phyloP scores from a whole-genome alignment of 768 basidiomycete genomes.

The Lentinus brumalis region DNA sequence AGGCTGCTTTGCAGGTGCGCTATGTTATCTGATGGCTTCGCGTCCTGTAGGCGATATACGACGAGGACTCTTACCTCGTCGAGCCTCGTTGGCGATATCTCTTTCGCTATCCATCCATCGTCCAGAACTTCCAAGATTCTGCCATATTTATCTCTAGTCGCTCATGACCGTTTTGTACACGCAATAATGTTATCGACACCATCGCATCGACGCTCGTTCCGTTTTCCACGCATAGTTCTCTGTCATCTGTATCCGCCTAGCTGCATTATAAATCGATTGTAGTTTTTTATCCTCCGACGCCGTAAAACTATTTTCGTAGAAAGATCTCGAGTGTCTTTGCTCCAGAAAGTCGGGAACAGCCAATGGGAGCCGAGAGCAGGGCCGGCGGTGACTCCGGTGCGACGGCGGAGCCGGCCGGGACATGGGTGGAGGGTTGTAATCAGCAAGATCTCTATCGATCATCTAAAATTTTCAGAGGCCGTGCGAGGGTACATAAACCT shows the following conservation, averaged over 20 bases:
- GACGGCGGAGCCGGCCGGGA: slow-evolving; percentile 25
- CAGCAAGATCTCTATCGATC: slow-evolving; percentile 31
- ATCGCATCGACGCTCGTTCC: slow-evolving; percentile 14
- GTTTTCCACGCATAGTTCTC: slow-evolving; percentile 3
- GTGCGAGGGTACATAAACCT: slow-evolving; percentile 35
- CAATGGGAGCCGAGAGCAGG: not conserved
- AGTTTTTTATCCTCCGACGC: slow-evolving; percentile 1
- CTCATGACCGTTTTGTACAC: slow-evolving; percentile 18
- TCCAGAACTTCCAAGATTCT: slow-evolving; percentile 9
- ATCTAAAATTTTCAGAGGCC: slow-evolving; percentile 32
- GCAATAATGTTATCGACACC: slow-evolving; percentile 18
- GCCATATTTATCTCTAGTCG: slow-evolving; percentile 18
- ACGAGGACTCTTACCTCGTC: slow-evolving; percentile 14
- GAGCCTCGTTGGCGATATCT: slow-evolving; percentile 20
- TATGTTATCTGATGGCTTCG: slow-evolving; percentile 29
- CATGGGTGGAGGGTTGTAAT: slow-evolving; percentile 23
- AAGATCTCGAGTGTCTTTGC: slow-evolving; percentile 4
- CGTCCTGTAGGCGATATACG: slow-evolving; percentile 10
- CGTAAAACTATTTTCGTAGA: not conserved
- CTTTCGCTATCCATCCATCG: slow-evolving; percentile 15
- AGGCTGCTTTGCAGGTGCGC: slow-evolving; percentile 16
- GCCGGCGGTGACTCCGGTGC: slow-evolving; percentile 21
- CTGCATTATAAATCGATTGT: slow-evolving; percentile 16
- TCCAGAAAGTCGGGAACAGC: not conserved
- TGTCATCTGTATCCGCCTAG: slow-evolving; percentile 12